A percentile compares a stretch with the other conserved stretches of the same genome.
These are phyloP conservation scores for Boechera divaricarpa DNA, from an alignment of 345 rosid species.

Conservation along the genomic window DNA sequence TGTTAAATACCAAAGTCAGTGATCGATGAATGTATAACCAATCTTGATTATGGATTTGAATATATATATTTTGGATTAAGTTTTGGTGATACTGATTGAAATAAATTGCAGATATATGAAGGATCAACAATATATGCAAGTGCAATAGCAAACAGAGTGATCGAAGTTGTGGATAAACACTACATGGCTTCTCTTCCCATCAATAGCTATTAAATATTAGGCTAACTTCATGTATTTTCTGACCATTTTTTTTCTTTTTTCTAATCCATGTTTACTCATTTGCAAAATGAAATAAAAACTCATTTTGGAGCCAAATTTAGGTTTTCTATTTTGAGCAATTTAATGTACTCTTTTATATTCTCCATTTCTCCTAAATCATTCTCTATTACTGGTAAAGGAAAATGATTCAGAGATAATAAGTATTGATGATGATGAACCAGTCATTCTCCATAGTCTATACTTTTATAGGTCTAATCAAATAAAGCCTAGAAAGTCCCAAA, in stretches of 20 bases:
- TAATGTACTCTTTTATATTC: background rate
- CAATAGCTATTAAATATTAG: conserved; percentile 26
- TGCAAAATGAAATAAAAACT: conserved; percentile 7
- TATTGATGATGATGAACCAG: too few relatives aligned
- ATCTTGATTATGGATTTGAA: background rate
- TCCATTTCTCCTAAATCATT: background rate
- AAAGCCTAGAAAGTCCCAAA: background rate
- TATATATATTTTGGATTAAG: background rate
- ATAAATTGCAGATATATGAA: conserved; percentile 49
- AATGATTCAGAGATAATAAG: background rate
- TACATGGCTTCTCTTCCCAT: conserved; percentile 38
- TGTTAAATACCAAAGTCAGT: conserved; percentile 82
- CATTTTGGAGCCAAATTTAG: background rate
- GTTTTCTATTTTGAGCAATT: background rate
- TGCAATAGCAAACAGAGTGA: conserved; percentile 53
- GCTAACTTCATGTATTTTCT: conserved; percentile 15
- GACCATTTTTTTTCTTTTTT: background rate
- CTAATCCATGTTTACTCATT: conserved; percentile 22
- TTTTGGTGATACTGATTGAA: conserved; percentile 16
- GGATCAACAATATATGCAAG: conserved; percentile 53
- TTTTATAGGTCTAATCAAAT: background rate
- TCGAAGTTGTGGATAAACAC: conserved; percentile 52
- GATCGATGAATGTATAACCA: background rate
- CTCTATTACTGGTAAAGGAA: background rate
- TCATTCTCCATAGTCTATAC: background rate